Base-by-base conservation (phyloP, 2,329 filamentous ascomycete genomes). In the Fusarium humuli region DNA sequence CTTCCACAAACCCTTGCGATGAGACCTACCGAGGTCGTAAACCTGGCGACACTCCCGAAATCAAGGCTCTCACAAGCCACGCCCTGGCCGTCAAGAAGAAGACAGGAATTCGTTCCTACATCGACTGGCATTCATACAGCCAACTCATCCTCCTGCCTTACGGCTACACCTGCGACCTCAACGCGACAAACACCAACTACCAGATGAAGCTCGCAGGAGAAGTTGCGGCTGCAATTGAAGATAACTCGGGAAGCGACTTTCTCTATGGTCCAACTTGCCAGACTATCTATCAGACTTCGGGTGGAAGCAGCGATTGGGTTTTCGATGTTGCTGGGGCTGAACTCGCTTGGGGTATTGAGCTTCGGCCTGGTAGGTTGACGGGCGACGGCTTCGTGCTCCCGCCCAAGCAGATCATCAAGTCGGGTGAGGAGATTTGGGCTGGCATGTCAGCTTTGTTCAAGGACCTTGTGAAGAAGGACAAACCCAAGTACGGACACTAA, bases 71-170 rank as follows among this genome's bases (percentile, higher is more conserved):
- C 11, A 81, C 77, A 7, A 72, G 70, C 41, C 69, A 76, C 50
- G 70, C 71, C 22, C 75, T 78, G 58, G 78, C 79, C 61, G 65
- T 73, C 11, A 58, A 70, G 5, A 82, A 86, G 65, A 58, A 22
- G 29, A 64, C 58, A 1, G 86, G 87, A 2, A 79, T 91, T 42
- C 85, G 87, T 72, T 81, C 90, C 4, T 92, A 86, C 78, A 86
- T 91, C 68, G 90, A 92, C 78, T 88, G 86, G 75, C 90, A 92
- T 79, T 84, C 87, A 0, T 92, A 90, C 78, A 85, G 84, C 13
- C 88, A 91, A 59, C 81, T 87, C 32, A 84, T 90, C 62, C 83
- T 88, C 61, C 81, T 73, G 64, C 82, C 86, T 3, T 91, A 90
- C 72, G 88, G 88, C 37, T 90, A 89, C 78, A 85, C 84, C 6